These are phyloP conservation scores for Fusarium tricinctum DNA, from an alignment of 2,329 filamentous ascomycete species.

Conservation along the genomic window DNA sequence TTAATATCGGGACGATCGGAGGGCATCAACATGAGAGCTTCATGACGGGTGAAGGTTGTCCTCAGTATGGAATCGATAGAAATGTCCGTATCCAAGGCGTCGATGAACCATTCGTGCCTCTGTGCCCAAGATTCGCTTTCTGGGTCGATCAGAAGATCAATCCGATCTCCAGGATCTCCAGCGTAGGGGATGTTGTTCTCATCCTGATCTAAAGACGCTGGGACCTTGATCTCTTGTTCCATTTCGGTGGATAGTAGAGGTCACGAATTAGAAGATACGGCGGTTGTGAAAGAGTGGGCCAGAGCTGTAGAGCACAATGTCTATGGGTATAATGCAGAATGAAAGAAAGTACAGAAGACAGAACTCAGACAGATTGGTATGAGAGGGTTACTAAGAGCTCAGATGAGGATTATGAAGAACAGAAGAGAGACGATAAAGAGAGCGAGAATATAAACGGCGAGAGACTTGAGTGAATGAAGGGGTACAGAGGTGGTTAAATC, in stretches of 20 bases:
- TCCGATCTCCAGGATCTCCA: constrained; percentile 16
- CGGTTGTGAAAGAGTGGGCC: background rate
- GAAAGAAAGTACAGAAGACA: background rate
- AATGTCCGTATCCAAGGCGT: constrained; percentile 43
- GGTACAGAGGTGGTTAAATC: constrained; percentile 29
- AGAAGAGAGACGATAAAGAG: constrained; percentile 22
- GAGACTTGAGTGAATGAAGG: constrained; percentile 6
- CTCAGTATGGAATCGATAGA: constrained; percentile 53
- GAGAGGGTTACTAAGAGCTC: background rate
- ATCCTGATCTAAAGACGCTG: background rate
- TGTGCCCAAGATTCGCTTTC: constrained; percentile 42
- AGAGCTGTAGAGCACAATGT: background rate
- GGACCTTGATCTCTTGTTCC: background rate
- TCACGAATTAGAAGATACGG: background rate
- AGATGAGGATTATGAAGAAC: background rate
- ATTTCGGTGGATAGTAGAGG: background rate
- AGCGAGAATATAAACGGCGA: constrained; percentile 1
- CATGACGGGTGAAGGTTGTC: constrained; percentile 53
- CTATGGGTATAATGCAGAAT: constrained; percentile 14
- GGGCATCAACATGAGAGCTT: constrained; percentile 52
- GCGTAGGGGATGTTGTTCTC: constrained; percentile 3
- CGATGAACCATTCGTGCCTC: constrained; percentile 52
- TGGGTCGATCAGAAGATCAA: constrained; percentile 45
- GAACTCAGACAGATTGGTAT: constrained; percentile 2
- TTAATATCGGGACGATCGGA: constrained; percentile 50